These are phyloP conservation scores for Blastobotrys attinorum DNA, from an alignment of 805 yeast genomes.

Conservation along the genomic window DNA sequence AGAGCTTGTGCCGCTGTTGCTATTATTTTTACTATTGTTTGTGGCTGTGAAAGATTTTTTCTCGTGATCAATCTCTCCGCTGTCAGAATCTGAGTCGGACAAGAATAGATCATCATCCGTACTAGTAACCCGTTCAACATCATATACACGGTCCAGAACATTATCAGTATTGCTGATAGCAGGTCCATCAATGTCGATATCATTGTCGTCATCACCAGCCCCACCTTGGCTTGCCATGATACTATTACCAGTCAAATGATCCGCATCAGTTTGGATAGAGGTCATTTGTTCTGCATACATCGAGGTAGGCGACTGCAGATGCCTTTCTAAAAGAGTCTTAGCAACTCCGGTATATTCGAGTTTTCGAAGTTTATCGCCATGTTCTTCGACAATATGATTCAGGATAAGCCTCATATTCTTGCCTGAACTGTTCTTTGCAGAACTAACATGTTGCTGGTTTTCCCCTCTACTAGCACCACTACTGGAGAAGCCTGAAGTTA, in stretches of 20 bases:
- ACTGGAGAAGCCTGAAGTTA: too few relatives aligned
- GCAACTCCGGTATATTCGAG: slow-evolving; percentile 25
- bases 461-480: too few relatives aligned
- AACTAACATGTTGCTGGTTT: neutral
- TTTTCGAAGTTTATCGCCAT: slow-evolving; percentile 25
- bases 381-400: slow-evolving; percentile 27
- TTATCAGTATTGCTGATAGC: neutral
- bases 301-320: slow-evolving; percentile 2
- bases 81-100: neutral
- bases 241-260: neutral
- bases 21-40: neutral
- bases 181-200: neutral
- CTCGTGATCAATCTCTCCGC: neutral
- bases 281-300: neutral
- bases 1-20: neutral
- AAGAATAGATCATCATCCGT: neutral
- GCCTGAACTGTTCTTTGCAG: slow-evolving; percentile 7
- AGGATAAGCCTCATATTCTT: slow-evolving; percentile 25
- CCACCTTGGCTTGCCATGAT: neutral
- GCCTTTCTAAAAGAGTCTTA: slow-evolving; percentile 8
- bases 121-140: neutral
- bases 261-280: slow-evolving; percentile 4
- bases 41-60: neutral
- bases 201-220: neutral
- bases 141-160: neutral